These are phyloP conservation scores for Aristolochia californica DNA, from an alignment of 164 flowering plant species.

Conservation along the genomic window DNA sequence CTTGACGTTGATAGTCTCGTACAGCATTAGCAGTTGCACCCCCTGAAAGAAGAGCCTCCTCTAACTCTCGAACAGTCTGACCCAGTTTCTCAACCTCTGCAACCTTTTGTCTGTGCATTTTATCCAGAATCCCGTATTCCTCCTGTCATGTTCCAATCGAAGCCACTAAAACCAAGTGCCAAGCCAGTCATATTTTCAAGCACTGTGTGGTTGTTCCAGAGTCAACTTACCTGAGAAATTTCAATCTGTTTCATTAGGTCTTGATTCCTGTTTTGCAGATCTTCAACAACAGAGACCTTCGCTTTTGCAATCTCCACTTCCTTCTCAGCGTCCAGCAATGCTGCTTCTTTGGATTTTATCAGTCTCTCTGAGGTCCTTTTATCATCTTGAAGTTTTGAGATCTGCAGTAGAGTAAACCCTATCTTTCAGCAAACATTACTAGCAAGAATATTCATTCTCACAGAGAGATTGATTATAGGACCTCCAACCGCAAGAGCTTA, in stretches of 20 bases:
- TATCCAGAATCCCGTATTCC: conserved; percentile 10
- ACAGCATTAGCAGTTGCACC: conserved; percentile 18
- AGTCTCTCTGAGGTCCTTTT: conserved; percentile 9
- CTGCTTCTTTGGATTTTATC: conserved; percentile 13
- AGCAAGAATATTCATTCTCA: background rate
- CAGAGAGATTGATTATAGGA: background rate
- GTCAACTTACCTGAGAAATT: conserved; percentile 11
- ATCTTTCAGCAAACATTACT: background rate
- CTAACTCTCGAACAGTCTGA: conserved; percentile 11
- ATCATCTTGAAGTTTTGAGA: conserved; percentile 11
- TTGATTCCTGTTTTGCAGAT: conserved; percentile 19
- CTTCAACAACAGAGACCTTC: conserved; percentile 19
- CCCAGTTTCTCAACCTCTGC: conserved; percentile 8
- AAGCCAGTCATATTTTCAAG: too few relatives aligned
- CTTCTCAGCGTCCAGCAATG: conserved; percentile 15
- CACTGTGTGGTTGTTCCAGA: background rate
- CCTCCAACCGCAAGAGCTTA: conserved; percentile 13
- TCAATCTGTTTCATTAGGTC: conserved; percentile 20
- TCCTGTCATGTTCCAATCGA: conserved; percentile 4
- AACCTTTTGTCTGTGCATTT: conserved; percentile 10
- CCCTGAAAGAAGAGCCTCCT: conserved; percentile 18
- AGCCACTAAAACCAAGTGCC: background rate
- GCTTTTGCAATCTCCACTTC: conserved; percentile 9
- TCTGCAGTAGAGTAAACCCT: background rate
- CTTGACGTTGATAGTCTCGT: conserved; percentile 9